These are phyloP conservation scores for Zoysia pacifica DNA, from an alignment of 176 grass and related monocot genomes.

Conservation along the genomic window DNA sequence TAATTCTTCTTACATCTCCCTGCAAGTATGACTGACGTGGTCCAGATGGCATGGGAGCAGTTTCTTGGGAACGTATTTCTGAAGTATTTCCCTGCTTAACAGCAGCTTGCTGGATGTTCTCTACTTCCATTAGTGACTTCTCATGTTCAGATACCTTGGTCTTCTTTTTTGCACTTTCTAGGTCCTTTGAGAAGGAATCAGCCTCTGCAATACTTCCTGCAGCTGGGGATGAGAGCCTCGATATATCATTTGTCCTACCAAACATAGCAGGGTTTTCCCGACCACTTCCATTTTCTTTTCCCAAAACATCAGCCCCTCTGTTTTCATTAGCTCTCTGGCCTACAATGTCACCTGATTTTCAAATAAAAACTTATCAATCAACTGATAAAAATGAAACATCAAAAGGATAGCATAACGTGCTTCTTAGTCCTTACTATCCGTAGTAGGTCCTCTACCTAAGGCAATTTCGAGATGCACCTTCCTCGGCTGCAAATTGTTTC, in stretches of 20 bases:
- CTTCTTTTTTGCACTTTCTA: slow-evolving; percentile 64
- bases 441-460: slow-evolving; percentile 58
- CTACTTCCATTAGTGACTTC: slow-evolving; percentile 50
- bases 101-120: slow-evolving; percentile 56
- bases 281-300: slow-evolving; percentile 68
- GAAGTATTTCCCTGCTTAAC: slow-evolving; percentile 44
- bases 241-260: slow-evolving; percentile 57
- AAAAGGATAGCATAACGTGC: slow-evolving; percentile 18
- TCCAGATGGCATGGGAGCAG: slow-evolving; percentile 33
- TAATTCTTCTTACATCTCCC: slow-evolving; percentile 45
- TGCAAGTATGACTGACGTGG: slow-evolving; percentile 41
- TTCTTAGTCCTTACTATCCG: slow-evolving; percentile 71
- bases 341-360: slow-evolving; percentile 52
- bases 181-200: slow-evolving; percentile 67
- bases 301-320: slow-evolving; percentile 77
- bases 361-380: slow-evolving; percentile 39
- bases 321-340: slow-evolving; percentile 63
- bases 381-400: slow-evolving; percentile 29
- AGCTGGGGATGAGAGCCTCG: slow-evolving; percentile 61
- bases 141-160: slow-evolving; percentile 59
- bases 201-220: slow-evolving; percentile 75
- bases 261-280: slow-evolving; percentile 66
- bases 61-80: slow-evolving; percentile 53
- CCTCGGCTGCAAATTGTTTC: slow-evolving; percentile 87
- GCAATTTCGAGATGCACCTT: slow-evolving; percentile 98